Percentiles rank a stretch among this genome's conserved stretches.
phyloP scores from a whole-genome alignment of 805 yeast genomes.

The Yamadazyma endophytica region DNA sequence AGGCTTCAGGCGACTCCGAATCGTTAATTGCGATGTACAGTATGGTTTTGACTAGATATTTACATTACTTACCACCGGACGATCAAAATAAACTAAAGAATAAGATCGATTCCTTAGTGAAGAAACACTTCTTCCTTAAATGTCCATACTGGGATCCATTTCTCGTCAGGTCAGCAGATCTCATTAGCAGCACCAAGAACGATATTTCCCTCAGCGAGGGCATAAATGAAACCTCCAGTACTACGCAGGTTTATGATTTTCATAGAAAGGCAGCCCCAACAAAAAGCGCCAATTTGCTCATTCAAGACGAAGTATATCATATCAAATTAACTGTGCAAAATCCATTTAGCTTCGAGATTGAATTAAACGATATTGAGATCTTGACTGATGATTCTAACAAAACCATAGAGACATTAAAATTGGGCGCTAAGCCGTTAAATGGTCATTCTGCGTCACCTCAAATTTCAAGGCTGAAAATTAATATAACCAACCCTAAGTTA shows the following conservation, averaged over 20 bases:
- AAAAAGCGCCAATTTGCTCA: slow-evolving; percentile 14
- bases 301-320: slow-evolving; percentile 52
- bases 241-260: neutral
- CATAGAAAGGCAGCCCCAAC: slow-evolving; percentile 1
- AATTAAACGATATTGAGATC: slow-evolving; percentile 47
- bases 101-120: slow-evolving; percentile 22
- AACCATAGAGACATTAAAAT: slow-evolving; percentile 24
- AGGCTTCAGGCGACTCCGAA: slow-evolving; percentile 43
- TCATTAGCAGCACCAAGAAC: slow-evolving; percentile 19
- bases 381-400: slow-evolving; percentile 24
- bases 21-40: slow-evolving; percentile 43
- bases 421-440: slow-evolving; percentile 5
- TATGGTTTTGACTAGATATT: slow-evolving; percentile 51
- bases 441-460: slow-evolving; percentile 2
- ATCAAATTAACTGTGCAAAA: slow-evolving; percentile 62
- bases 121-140: slow-evolving; percentile 20
- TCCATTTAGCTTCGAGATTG: slow-evolving; percentile 74
- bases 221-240: slow-evolving; percentile 7
- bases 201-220: slow-evolving; percentile 1
- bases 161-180: slow-evolving; percentile 49
- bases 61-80: slow-evolving; percentile 47
- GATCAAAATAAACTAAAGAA: slow-evolving; percentile 52
- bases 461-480: slow-evolving; percentile 5
- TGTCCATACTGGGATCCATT: slow-evolving; percentile 71
- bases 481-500: slow-evolving; percentile 7